phyloP scores from a whole-genome alignment of 2,329 filamentous ascomycete species.

The Bimuria novae-zelandiae region DNA sequence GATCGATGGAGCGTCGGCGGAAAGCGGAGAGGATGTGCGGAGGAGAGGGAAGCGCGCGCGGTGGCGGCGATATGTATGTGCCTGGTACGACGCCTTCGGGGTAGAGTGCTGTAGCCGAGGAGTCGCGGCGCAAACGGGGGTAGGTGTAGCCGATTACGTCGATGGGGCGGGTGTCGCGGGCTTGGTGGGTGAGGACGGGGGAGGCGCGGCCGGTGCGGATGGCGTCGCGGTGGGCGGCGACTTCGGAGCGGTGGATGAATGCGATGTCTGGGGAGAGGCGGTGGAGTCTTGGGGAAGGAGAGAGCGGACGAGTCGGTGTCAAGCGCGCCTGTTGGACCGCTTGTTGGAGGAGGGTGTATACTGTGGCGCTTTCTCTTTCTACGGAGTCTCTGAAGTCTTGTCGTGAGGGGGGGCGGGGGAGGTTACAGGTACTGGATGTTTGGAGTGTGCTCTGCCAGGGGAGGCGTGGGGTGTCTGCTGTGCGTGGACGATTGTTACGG shows the following conservation, averaged over 20 bases:
- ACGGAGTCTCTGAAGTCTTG: no score
- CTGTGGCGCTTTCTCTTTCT: not conserved
- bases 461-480: not conserved
- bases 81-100: not conserved
- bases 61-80: not conserved
- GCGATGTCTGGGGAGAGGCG: slow-evolving; percentile 21
- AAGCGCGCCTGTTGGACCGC: not conserved
- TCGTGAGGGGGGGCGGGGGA: no score
- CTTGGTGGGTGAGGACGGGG: not conserved
- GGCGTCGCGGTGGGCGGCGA: slow-evolving; percentile 6
- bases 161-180: not conserved
- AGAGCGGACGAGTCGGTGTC: not conserved
- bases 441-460: not conserved
- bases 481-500: not conserved
- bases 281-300: slow-evolving; percentile 16
- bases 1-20: not conserved
- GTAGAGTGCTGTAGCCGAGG: not conserved
- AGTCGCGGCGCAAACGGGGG: not conserved
- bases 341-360: not conserved
- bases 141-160: not conserved
- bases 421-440: not conserved
- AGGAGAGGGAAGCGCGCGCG: not conserved
- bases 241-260: slow-evolving; percentile 8
- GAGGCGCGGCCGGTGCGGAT: slow-evolving; percentile 8
- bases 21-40: not conserved